These are phyloP conservation scores for Golubevia sp. DNA, from an alignment of 1,284 basidiomycete species.

Conservation along the genomic window DNA sequence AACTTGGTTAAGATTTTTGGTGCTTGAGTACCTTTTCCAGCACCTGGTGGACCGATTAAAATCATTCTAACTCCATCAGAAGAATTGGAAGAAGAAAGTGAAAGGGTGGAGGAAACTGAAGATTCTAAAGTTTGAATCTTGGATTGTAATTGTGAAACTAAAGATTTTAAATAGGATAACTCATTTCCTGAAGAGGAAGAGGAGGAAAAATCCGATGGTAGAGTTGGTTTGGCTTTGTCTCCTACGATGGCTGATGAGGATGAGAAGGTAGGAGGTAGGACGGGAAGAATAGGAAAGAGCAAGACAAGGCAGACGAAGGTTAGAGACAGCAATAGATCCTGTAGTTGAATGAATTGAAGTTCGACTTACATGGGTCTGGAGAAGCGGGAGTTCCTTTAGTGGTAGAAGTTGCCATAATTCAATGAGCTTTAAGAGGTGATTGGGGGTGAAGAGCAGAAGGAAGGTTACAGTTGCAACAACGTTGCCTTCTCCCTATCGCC, in stretches of 20 bases:
- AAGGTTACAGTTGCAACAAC: background rate
- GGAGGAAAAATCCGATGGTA: constrained; percentile 2
- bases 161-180: constrained; percentile 51
- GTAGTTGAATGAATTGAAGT: background rate
- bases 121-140: constrained; percentile 46
- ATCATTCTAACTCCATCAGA: constrained; percentile 71
- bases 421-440: background rate
- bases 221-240: constrained; percentile 22
- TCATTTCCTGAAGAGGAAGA: constrained; percentile 15
- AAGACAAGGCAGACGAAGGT: background rate
- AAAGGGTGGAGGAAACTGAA: constrained; percentile 14
- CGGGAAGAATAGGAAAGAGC: constrained; percentile 2
- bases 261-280: background rate
- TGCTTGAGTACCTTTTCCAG: constrained; percentile 98
- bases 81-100: constrained; percentile 1
- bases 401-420: background rate
- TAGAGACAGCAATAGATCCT: background rate
- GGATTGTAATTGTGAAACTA: constrained; percentile 53
- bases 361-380: background rate
- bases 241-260: constrained; percentile 3
- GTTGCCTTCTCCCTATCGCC: background rate
- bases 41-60: constrained; percentile 92
- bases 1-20: constrained; percentile 89
- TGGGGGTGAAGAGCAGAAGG: background rate
- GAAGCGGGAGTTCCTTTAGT: background rate